These are phyloP conservation scores for Neoboletus brunneissimus DNA, from an alignment of 768 basidiomycete genomes.

Conservation along the genomic window DNA sequence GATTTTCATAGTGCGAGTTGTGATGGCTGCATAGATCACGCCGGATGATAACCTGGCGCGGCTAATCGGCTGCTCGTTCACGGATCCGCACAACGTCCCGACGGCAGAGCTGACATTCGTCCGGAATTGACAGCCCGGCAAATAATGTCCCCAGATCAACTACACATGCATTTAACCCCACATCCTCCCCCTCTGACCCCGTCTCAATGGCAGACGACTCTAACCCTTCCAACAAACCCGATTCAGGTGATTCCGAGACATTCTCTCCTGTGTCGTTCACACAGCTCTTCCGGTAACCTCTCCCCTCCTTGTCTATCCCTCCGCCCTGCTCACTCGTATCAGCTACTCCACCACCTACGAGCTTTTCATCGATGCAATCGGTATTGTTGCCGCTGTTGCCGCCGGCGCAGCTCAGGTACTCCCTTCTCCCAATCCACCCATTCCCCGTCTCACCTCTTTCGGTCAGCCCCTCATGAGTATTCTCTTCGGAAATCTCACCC, in stretches of 20 bases:
- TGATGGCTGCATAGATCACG: too few species aligned
- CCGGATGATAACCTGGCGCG: too few species aligned
- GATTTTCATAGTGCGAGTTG: too few species aligned
- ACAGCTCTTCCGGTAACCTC: constrained; percentile 46
- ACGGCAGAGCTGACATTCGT: neutral
- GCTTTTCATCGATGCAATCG: constrained; percentile 61
- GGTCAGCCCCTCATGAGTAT: constrained; percentile 72
- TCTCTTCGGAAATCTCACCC: constrained; percentile 80
- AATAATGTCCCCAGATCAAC: neutral
- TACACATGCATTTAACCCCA: neutral
- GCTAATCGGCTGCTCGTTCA: too few species aligned
- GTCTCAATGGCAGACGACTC: neutral
- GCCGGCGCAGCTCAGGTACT: constrained; percentile 79
- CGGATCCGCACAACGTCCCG: neutral
- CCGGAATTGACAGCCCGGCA: neutral
- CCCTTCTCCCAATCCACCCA: neutral
- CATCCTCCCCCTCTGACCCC: neutral
- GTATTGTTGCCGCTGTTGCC: constrained; percentile 67
- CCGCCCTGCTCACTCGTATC: constrained; percentile 9
- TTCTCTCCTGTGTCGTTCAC: constrained; percentile 40
- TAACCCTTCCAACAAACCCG: neutral
- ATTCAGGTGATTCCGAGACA: neutral
- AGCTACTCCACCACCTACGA: constrained; percentile 78
- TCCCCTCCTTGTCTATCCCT: neutral
- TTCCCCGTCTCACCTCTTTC: neutral